Percentiles rank a stretch among this genome's conserved stretches.
These are phyloP conservation scores for Scheffersomyces segobiensis DNA, from an alignment of 1,139 yeast species.

Conservation along the genomic window DNA sequence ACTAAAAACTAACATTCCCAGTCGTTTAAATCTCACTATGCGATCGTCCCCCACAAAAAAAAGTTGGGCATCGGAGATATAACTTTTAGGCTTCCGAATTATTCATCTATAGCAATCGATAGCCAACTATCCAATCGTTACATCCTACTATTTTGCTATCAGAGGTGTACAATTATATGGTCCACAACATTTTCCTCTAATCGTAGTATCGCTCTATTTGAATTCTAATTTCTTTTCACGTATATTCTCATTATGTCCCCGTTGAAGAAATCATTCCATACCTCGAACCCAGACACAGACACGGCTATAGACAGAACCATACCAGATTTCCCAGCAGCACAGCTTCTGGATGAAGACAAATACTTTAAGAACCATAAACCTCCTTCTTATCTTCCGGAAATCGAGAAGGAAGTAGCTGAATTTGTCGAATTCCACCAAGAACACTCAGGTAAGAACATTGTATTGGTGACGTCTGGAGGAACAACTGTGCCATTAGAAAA, in stretches of 20 bases:
- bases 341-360: constrained; percentile 66
- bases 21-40: neutral
- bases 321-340: constrained; percentile 81
- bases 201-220: neutral
- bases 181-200: neutral
- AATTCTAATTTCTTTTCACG: neutral
- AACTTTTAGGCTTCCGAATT: neutral
- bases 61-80: neutral
- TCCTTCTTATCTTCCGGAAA: constrained; percentile 70
- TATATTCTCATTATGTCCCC: neutral
- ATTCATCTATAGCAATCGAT: neutral
- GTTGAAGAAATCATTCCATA: constrained; percentile 33
- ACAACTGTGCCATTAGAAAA: constrained; percentile 97
- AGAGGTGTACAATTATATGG: neutral
- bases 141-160: neutral
- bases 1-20: neutral
- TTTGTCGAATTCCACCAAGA: constrained; percentile 56
- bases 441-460: constrained; percentile 54
- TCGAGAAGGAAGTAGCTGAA: constrained; percentile 54
- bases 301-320: constrained; percentile 78
- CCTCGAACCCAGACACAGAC: constrained; percentile 69
- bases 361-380: constrained; percentile 73
- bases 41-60: neutral
- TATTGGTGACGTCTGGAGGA: constrained; percentile 93
- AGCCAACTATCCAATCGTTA: neutral